Evolutionary conservation across 106 monocot species (phyloP).

Genomic region (Apostasia ramifera): DNA sequence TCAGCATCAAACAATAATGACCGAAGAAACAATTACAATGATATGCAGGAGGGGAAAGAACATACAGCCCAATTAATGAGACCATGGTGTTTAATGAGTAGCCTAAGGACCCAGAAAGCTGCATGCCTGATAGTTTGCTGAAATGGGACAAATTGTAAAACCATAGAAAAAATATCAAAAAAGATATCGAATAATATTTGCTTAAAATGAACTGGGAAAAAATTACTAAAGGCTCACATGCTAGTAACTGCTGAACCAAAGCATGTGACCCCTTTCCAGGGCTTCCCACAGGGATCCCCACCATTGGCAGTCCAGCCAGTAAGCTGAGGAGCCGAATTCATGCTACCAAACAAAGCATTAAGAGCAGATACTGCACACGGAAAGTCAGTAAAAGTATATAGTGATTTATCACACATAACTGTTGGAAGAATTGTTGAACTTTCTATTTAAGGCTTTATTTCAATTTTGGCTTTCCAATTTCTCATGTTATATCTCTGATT

Average conservation of each 20-base stretch:
- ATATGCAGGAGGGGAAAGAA: background rate
- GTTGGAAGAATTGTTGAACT: background rate
- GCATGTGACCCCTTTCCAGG: constrained; percentile 61
- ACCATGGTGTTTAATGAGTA: constrained; percentile 42
- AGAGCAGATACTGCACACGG: constrained; percentile 45
- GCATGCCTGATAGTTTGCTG: constrained; percentile 50
- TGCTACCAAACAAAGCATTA: constrained; percentile 34
- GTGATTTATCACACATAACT: background rate
- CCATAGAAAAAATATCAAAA: background rate
- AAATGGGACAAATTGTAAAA: background rate
- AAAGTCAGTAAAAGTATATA: background rate
- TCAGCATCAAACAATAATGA: background rate
- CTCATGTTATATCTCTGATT: no score
- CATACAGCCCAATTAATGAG: constrained; percentile 52
- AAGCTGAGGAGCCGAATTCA: constrained; percentile 54
- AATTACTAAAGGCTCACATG: constrained; percentile 31
- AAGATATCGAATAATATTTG: background rate
- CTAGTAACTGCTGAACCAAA: constrained; percentile 49
- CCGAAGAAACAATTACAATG: background rate
- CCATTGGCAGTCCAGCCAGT: constrained; percentile 50
- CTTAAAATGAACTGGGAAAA: no score
- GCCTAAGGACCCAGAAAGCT: constrained; percentile 43
- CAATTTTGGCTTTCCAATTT: background rate
- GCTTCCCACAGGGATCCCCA: constrained; percentile 57
- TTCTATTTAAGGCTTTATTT: background rate